Conservation (phyloP, 768 basidiomycete species). For the Calocera cornea region DNA sequence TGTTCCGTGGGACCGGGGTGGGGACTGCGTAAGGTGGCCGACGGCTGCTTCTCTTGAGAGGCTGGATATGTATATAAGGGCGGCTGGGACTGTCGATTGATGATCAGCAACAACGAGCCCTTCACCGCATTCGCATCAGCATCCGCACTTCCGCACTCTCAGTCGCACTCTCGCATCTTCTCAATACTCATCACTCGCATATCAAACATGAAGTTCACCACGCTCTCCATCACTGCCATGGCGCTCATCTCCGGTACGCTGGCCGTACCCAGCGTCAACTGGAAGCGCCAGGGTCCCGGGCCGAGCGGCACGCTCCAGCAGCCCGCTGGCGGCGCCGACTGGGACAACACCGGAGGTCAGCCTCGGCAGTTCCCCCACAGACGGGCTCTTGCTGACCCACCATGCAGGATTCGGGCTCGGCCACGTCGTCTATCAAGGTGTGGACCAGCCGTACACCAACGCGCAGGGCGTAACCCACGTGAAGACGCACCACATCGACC, state of each 20-base stretch:
- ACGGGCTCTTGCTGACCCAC: not conserved
- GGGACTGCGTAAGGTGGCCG: not conserved
- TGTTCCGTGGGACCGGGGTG: not conserved
- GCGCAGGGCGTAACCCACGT: not conserved
- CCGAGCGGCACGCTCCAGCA: not conserved
- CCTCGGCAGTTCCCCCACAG: not conserved
- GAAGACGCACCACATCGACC: slow-evolving; percentile 1
- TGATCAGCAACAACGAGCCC: not conserved
- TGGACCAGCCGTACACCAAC: not conserved
- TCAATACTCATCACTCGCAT: not conserved
- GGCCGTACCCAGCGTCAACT: not conserved
- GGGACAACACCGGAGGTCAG: not conserved
- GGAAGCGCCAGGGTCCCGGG: not conserved
- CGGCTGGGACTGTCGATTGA: not conserved
- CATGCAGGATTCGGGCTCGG: not conserved
- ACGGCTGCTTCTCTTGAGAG: not conserved
- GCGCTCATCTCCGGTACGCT: not conserved
- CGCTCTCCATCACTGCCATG: not conserved
- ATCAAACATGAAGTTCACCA: not conserved
- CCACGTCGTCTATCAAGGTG: not conserved
- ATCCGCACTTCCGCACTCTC: not conserved
- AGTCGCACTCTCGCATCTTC: not conserved
- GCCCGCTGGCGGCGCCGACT: not conserved
- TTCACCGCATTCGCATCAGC: not conserved
- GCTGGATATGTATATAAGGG: not conserved